Evolutionary conservation across 1,139 yeast genomes (phyloP).

Genomic region (Debaryomyces udenii): DNA sequence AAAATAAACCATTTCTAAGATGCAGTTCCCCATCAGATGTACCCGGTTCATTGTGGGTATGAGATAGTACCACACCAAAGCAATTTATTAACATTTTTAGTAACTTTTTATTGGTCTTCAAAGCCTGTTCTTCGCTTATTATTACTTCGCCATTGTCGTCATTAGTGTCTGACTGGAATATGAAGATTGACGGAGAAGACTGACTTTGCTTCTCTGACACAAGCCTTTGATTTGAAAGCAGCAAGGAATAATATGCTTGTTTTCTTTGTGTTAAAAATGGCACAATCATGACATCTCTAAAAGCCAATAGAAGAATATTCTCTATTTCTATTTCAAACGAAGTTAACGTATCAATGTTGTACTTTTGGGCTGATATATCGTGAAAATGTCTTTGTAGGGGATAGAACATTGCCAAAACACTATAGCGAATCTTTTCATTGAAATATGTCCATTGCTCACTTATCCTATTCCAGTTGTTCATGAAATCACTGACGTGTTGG

Average conservation of each 20-base stretch:
- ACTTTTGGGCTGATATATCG: conserved; percentile 19
- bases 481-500: not conserved
- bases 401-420: conserved; percentile 32
- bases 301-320: conserved; percentile 30
- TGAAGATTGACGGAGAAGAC: not conserved
- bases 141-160: not conserved
- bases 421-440: conserved; percentile 33
- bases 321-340: conserved; percentile 32
- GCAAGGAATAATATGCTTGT: conserved; percentile 1
- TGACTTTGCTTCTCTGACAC: not conserved
- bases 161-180: not conserved
- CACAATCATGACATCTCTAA: conserved; percentile 32
- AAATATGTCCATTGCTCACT: conserved; percentile 37
- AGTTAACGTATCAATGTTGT: conserved; percentile 9
- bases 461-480: conserved; percentile 25
- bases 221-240: not conserved
- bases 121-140: conserved; percentile 11
- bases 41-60: conserved; percentile 20
- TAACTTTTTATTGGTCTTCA: conserved; percentile 13
- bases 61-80: conserved; percentile 27
- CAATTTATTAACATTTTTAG: conserved; percentile 22
- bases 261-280: conserved; percentile 32
- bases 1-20: conserved; percentile 22
- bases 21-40: conserved; percentile 26
- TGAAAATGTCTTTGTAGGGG: conserved; percentile 31